Evolutionary conservation across 192 early-diverging fungal genomes (phyloP).

Genomic region (Entomortierella beljakovae): DNA sequence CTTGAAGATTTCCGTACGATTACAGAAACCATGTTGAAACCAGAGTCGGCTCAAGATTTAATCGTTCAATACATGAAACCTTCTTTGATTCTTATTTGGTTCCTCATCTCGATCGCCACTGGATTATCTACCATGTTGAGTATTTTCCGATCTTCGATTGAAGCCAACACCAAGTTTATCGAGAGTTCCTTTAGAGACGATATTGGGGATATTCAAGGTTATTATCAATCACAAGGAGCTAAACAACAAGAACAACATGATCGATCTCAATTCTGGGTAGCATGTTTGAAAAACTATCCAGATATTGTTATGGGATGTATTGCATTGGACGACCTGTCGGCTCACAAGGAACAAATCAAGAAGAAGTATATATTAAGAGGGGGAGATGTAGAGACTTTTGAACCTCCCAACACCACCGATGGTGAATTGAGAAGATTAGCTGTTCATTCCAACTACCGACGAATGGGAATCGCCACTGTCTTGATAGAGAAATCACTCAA

Average conservation of each 20-base stretch:
- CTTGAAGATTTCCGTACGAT: not conserved
- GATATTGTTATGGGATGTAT: slow-evolving; percentile 44
- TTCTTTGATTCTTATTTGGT: slow-evolving; percentile 16
- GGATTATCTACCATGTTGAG: not conserved
- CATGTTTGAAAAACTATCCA: slow-evolving; percentile 36
- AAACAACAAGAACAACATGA: not conserved
- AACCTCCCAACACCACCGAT: not conserved
- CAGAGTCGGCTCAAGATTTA: slow-evolving; percentile 2
- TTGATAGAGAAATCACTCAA: slow-evolving; percentile 16
- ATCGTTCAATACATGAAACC: slow-evolving; percentile 22
- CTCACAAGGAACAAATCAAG: slow-evolving; percentile 3
- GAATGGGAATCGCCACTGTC: slow-evolving; percentile 29
- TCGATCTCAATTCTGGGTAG: slow-evolving; percentile 48
- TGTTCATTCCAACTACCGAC: slow-evolving; percentile 37
- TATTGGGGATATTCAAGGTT: slow-evolving; percentile 26
- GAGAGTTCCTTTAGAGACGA: slow-evolving; percentile 17
- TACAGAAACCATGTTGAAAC: not conserved
- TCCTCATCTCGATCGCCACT: not conserved
- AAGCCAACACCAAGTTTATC: slow-evolving; percentile 1
- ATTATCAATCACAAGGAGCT: slow-evolving; percentile 18
- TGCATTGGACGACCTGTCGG: slow-evolving; percentile 26
- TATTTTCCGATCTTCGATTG: not conserved
- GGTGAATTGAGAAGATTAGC: slow-evolving; percentile 35
- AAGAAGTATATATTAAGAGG: slow-evolving; percentile 16
- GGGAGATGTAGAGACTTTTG: not conserved